These are phyloP conservation scores for Gossypium davidsonii DNA, from an alignment of 441 rosid genomes.

Conservation along the genomic window DNA sequence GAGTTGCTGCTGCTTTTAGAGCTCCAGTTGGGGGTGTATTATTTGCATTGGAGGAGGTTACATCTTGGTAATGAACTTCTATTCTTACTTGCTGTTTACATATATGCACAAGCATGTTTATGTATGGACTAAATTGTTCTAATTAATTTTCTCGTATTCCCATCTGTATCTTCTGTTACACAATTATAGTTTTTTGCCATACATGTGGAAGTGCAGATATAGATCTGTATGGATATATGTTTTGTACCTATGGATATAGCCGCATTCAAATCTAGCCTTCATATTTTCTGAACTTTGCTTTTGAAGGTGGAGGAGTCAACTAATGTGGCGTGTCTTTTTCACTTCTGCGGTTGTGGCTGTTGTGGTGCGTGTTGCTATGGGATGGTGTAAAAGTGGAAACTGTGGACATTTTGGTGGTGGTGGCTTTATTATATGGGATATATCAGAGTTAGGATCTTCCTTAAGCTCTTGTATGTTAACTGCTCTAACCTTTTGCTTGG, in stretches of 20 bases:
- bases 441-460: slow-evolving; percentile 65
- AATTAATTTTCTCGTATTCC: not conserved
- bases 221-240: not conserved
- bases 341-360: slow-evolving; percentile 96
- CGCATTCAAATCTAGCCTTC: slow-evolving; percentile 9
- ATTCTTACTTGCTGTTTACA: slow-evolving; percentile 2
- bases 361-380: slow-evolving; percentile 96
- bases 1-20: slow-evolving; percentile 99
- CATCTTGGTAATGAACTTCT: slow-evolving; percentile 67
- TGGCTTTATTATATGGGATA: slow-evolving; percentile 97
- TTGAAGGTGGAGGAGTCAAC: slow-evolving; percentile 98
- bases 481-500: slow-evolving; percentile 7
- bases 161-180: not conserved
- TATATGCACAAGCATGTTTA: slow-evolving; percentile 4
- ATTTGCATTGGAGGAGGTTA: slow-evolving; percentile 96
- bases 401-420: slow-evolving; percentile 99
- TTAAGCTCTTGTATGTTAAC: slow-evolving; percentile 7
- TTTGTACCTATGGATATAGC: slow-evolving; percentile 5
- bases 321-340: slow-evolving; percentile 98
- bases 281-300: slow-evolving; percentile 18
- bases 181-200: not conserved
- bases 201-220: not conserved
- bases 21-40: slow-evolving; percentile 99
- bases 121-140: not conserved
- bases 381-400: slow-evolving; percentile 90